Base-by-base conservation (phyloP, 345 rosid genomes). In the Acer saccharum region DNA sequence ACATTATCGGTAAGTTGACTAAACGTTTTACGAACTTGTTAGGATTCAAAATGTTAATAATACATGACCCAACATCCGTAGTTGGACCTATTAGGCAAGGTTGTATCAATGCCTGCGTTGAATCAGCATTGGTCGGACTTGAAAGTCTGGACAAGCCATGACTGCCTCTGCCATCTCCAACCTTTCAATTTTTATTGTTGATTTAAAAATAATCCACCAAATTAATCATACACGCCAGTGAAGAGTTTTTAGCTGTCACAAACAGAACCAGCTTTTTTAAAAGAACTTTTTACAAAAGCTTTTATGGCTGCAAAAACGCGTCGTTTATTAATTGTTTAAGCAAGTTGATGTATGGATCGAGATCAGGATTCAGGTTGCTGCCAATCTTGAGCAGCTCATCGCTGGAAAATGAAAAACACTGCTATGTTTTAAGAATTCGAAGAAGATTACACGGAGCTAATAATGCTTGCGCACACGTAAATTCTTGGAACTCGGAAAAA, bases 391-490 rank as follows among this genome's bases (percentile, higher is more conserved):
- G 67, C 69, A 23, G 23, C 10, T 46, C 39, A 0, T 35, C 43
- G 58, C 69, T 43, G 76, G 68, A 61, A 46, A 73, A 23, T n/a
- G 25, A 55, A 12, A 41, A 29, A 50, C 20, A 54, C 44, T 65
- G 50, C 23, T 16, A 21, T 23, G 43, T 74, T 6, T 16, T 73
- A 73, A 46, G 61, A 8, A 10, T 12, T 74, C 35, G 70, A 74
- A 17, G 77, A 74, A 67, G 63, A 74, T 74, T 60, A 25, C 27
- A 43, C 17, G 68, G 68, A 44, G 11, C 76, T 43, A 43, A 4
- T 39, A 10, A 72, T 35, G 61, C n/a, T 9, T 54, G 12, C 21
- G 20, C 13, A 25, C 60, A 21, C 43, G 23, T n/a, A 25, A 72
- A 25, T 43, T 43, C 68, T 73, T 62, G 69, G 43, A 73, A 73